A percentile compares a stretch with the other conserved stretches of the same genome.
Conservation (phyloP, 2,329 filamentous ascomycete species). For the Verticillium dahliae region DNA sequence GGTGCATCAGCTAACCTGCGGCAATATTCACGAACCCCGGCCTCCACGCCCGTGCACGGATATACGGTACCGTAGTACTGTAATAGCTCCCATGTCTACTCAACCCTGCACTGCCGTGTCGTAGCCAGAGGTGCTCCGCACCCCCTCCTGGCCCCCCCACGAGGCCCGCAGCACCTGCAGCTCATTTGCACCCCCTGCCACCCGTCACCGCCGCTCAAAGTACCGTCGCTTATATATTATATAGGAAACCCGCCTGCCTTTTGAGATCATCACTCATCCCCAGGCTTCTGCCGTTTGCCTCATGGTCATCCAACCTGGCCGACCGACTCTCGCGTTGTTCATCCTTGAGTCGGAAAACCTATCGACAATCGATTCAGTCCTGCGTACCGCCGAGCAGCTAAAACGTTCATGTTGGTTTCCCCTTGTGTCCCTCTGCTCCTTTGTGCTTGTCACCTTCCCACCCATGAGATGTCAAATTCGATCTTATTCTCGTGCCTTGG, state of each 20-base stretch:
- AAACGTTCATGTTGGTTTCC: constrained; percentile 6
- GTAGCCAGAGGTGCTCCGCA: neutral
- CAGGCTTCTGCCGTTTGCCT: neutral
- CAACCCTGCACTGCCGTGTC: constrained; percentile 1
- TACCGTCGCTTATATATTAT: neutral
- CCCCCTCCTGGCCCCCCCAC: neutral
- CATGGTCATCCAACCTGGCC: neutral
- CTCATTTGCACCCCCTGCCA: neutral
- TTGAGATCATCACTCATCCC: neutral
- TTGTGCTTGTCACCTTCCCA: neutral
- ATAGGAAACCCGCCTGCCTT: neutral
- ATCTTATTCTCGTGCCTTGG: neutral
- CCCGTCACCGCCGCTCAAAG: neutral
- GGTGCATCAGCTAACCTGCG: constrained; percentile 7
- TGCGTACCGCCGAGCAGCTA: neutral
- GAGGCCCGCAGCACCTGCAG: neutral
- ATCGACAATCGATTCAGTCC: neutral
- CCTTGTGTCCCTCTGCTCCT: neutral
- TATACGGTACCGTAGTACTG: constrained; percentile 4
- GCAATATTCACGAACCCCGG: constrained; percentile 10
- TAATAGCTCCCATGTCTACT: neutral
- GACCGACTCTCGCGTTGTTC: constrained; percentile 5
- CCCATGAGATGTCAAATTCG: neutral
- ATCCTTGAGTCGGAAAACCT: constrained; percentile 4
- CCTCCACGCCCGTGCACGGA: constrained; percentile 8